These are phyloP conservation scores for Kondoa subrosea DNA, from an alignment of 768 basidiomycete species.

Conservation along the genomic window DNA sequence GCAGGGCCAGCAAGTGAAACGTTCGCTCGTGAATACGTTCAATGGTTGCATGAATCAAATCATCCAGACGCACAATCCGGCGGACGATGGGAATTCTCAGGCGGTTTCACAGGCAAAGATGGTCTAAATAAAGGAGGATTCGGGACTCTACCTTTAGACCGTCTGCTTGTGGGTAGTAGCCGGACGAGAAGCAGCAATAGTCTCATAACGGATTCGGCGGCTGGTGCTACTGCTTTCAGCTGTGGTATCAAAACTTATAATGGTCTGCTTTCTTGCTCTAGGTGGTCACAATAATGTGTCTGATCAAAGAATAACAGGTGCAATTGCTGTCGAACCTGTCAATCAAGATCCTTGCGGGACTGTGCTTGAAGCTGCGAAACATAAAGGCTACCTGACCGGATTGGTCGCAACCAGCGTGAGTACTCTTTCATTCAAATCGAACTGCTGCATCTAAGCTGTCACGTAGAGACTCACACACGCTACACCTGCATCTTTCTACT, in stretches of 20 bases:
- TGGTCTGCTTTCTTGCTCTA: constrained; percentile 14
- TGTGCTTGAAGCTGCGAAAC: constrained; percentile 28
- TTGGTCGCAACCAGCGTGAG: constrained; percentile 1
- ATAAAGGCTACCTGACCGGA: constrained; percentile 5
- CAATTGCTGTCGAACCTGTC: constrained; percentile 20
- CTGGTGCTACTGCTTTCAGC: constrained; percentile 29
- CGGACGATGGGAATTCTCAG: constrained; percentile 17
- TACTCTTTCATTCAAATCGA: background rate
- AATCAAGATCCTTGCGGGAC: constrained; percentile 23
- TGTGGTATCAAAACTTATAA: constrained; percentile 28
- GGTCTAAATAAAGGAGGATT: constrained; percentile 5
- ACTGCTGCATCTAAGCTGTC: background rate
- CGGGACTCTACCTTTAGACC: constrained; percentile 24
- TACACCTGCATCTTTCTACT: constrained; percentile 27
- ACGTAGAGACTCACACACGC: constrained; percentile 23
- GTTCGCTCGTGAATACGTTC: constrained; percentile 15
- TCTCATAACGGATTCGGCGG: constrained; percentile 28
- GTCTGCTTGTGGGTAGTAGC: constrained; percentile 25
- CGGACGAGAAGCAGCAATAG: constrained; percentile 18
- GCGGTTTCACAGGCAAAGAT: constrained; percentile 10
- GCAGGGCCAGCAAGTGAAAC: constrained; percentile 19
- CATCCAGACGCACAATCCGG: constrained; percentile 2
- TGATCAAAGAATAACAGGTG: constrained; percentile 5
- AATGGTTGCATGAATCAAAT: constrained; percentile 8
- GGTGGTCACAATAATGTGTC: background rate